Evolutionary conservation across 768 basidiomycete species (phyloP).

Genomic region (Mycena leptocephala): DNA sequence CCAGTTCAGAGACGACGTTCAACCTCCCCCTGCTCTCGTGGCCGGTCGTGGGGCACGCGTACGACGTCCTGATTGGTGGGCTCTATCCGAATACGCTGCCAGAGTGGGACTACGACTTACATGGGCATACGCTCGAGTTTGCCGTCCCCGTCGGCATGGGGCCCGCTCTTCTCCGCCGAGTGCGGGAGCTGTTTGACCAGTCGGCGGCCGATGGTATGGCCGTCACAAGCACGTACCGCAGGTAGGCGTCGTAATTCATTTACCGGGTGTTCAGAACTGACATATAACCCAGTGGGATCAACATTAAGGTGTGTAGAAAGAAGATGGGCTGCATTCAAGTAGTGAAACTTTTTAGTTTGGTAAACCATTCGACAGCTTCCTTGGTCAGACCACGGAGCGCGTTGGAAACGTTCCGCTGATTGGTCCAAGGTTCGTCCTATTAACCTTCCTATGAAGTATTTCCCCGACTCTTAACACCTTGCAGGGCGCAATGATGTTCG

Average conservation of each 20-base stretch:
- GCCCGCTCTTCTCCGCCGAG: constrained; percentile 48
- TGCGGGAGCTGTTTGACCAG: constrained; percentile 53
- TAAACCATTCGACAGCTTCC: constrained; percentile 53
- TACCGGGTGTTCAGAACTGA: too few relatives aligned
- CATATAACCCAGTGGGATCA: constrained; percentile 55
- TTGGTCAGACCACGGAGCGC: constrained; percentile 54
- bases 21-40: constrained; percentile 50
- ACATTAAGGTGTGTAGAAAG: constrained; percentile 46
- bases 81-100: constrained; percentile 50
- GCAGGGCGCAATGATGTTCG: constrained; percentile 58
- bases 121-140: constrained; percentile 53
- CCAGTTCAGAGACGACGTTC: constrained; percentile 41
- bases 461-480: too few relatives aligned
- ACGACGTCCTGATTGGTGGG: constrained; percentile 57
- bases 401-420: constrained; percentile 48
- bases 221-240: constrained; percentile 56
- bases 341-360: too few relatives aligned
- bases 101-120: constrained; percentile 55
- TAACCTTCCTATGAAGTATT: too few relatives aligned
- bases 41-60: constrained; percentile 54
- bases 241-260: constrained; percentile 42
- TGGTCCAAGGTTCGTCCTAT: constrained; percentile 56
- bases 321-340: too few relatives aligned
- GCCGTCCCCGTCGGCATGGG: constrained; percentile 53
- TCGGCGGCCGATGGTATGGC: constrained; percentile 50